Percentiles rank a stretch among this genome's conserved stretches.
Evolutionary conservation across 768 basidiomycete species (phyloP).

Genomic region (Mycena latifolia): DNA sequence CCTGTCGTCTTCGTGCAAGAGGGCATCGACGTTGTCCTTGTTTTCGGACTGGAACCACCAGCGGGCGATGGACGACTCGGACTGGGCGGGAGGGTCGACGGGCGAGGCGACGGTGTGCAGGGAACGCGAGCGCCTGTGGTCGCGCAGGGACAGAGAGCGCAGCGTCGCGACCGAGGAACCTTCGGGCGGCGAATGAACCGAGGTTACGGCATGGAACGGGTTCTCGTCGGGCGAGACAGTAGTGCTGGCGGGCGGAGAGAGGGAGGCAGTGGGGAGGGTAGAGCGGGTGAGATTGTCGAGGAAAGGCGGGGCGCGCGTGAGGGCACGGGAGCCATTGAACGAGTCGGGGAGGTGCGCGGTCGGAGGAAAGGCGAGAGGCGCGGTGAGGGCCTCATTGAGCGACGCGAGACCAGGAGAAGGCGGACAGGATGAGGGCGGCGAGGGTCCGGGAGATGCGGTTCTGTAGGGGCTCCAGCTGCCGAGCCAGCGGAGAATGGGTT

Average conservation of each 20-base stretch:
- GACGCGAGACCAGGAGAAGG: slow-evolving; percentile 55
- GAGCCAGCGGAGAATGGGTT: slow-evolving; percentile 62
- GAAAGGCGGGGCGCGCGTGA: slow-evolving; percentile 62
- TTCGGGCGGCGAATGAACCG: slow-evolving; percentile 54
- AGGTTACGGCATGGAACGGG: slow-evolving; percentile 45
- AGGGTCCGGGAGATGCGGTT: slow-evolving; percentile 41
- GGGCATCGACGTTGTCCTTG: slow-evolving; percentile 56
- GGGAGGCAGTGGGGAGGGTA: slow-evolving; percentile 72
- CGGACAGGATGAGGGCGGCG: slow-evolving; percentile 50
- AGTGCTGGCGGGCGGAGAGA: slow-evolving; percentile 54
- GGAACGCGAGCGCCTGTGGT: slow-evolving; percentile 43
- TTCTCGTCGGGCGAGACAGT: slow-evolving; percentile 31
- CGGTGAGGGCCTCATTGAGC: slow-evolving; percentile 60
- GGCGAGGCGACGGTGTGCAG: slow-evolving; percentile 38
- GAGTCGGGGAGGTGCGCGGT: slow-evolving; percentile 55
- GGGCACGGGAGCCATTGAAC: slow-evolving; percentile 46
- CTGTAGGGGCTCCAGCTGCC: slow-evolving; percentile 44
- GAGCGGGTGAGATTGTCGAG: slow-evolving; percentile 68
- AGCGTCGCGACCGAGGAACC: slow-evolving; percentile 71
- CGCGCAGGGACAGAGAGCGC: slow-evolving; percentile 57
- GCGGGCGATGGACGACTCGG: slow-evolving; percentile 45
- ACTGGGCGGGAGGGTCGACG: slow-evolving; percentile 23
- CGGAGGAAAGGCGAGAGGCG: slow-evolving; percentile 59
- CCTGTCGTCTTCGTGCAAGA: slow-evolving; percentile 67
- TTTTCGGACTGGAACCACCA: slow-evolving; percentile 70